These are phyloP conservation scores for Paracorniculantispora psalliotae DNA, from an alignment of 2,329 filamentous ascomycete species.

Conservation along the genomic window DNA sequence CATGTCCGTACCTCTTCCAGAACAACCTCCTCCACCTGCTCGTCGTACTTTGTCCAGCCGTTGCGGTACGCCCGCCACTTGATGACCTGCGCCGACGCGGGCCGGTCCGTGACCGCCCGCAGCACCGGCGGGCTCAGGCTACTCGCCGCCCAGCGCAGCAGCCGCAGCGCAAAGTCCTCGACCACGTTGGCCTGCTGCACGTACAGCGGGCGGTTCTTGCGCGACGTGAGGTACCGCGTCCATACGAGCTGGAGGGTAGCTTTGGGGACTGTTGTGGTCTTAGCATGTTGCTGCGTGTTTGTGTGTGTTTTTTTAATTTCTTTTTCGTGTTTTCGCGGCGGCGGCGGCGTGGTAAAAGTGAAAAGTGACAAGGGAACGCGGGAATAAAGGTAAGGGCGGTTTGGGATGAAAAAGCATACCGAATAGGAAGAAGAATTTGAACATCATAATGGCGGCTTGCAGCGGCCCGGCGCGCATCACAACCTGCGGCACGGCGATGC, in stretches of 20 bases:
- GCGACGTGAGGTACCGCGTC: slow-evolving; percentile 8
- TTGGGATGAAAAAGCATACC: neutral
- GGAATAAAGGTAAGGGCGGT: no score
- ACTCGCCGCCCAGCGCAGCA: neutral
- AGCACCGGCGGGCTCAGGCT: neutral
- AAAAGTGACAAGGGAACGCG: no score
- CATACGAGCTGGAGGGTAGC: slow-evolving; percentile 4
- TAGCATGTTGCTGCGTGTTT: no score
- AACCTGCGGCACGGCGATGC: neutral
- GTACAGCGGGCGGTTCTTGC: slow-evolving; percentile 1
- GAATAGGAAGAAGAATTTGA: neutral
- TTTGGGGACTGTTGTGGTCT: neutral
- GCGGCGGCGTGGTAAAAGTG: no score
- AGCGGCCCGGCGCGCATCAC: neutral
- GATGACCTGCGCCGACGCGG: neutral
- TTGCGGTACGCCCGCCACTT: slow-evolving; percentile 10
- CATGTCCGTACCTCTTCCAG: slow-evolving; percentile 1
- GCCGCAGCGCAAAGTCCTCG: slow-evolving; percentile 7
- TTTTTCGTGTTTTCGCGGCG: no score
- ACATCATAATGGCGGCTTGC: neutral
- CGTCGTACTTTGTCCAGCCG: neutral
- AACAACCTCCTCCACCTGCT: slow-evolving; percentile 6
- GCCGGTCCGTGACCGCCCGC: neutral
- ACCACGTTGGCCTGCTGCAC: slow-evolving; percentile 1
- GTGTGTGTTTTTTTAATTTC: no score